Conservation (phyloP, 768 basidiomycete species). For the Xerocomellus amylosporus region DNA sequence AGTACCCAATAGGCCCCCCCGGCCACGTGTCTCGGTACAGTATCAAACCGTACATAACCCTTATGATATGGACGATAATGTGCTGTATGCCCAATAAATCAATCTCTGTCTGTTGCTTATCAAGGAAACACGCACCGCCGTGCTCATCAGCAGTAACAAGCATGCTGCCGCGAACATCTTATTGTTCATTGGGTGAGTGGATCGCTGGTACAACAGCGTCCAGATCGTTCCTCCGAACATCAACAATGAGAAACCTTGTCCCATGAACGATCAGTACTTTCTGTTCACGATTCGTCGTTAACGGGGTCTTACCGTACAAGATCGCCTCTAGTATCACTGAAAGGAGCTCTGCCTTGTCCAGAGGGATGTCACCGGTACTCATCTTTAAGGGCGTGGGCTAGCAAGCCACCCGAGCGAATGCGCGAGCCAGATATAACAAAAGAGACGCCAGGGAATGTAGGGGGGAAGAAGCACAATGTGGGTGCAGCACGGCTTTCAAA, state of each 20-base stretch:
- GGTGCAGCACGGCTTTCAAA: too few species aligned
- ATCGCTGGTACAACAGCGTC: neutral
- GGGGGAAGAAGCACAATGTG: too few species aligned
- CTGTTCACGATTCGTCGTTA: neutral
- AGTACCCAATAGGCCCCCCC: neutral
- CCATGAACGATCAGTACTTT: neutral
- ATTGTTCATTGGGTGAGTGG: neutral
- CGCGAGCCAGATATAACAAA: too few species aligned
- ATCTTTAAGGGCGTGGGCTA: neutral
- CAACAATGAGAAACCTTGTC: neutral
- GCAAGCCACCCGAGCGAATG: neutral
- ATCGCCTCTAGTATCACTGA: neutral
- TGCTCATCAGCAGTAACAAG: neutral
- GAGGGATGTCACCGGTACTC: neutral
- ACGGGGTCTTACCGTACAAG: neutral
- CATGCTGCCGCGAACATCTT: neutral
- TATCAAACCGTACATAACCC: neutral
- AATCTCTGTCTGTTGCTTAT: neutral
- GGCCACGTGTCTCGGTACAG: neutral
- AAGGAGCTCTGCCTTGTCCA: conserved; percentile 2
- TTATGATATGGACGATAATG: neutral
- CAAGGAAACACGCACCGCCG: neutral
- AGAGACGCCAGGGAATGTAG: too few species aligned
- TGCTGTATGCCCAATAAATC: neutral
- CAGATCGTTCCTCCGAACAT: conserved; percentile 1